These are phyloP conservation scores for Sarocladium oryzae DNA, from an alignment of 2,329 filamentous ascomycete species.

Conservation along the genomic window DNA sequence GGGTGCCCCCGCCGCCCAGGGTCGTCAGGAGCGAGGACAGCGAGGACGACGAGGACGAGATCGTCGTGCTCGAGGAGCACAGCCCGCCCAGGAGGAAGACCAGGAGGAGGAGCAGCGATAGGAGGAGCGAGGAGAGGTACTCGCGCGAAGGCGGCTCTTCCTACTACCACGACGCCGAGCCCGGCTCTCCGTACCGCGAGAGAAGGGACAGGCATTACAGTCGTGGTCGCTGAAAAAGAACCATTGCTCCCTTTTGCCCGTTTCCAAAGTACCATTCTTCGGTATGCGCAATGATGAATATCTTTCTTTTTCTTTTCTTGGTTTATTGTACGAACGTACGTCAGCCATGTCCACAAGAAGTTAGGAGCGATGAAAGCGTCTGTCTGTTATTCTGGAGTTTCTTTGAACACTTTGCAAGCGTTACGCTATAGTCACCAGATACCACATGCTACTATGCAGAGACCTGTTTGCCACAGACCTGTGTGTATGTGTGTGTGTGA, in stretches of 20 bases:
- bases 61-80: constrained; percentile 30
- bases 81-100: constrained; percentile 19
- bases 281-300: no score
- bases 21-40: constrained; percentile 6
- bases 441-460: no score
- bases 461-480: neutral
- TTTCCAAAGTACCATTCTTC: no score
- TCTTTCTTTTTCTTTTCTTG: neutral
- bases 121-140: constrained; percentile 7
- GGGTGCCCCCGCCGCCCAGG: constrained; percentile 11
- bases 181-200: constrained; percentile 3
- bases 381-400: neutral
- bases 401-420: no score
- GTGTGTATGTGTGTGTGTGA: no score
- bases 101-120: constrained; percentile 15
- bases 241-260: no score
- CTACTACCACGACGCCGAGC: constrained; percentile 5
- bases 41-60: constrained; percentile 29
- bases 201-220: constrained; percentile 6
- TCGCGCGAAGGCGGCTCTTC: neutral
- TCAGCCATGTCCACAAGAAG: neutral
- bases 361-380: neutral
- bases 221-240: neutral
- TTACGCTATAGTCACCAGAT: no score
- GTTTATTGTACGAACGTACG: neutral